Evolutionary conservation across 75 land plant species (phyloP).

Genomic region (Pinus albicaulis): DNA sequence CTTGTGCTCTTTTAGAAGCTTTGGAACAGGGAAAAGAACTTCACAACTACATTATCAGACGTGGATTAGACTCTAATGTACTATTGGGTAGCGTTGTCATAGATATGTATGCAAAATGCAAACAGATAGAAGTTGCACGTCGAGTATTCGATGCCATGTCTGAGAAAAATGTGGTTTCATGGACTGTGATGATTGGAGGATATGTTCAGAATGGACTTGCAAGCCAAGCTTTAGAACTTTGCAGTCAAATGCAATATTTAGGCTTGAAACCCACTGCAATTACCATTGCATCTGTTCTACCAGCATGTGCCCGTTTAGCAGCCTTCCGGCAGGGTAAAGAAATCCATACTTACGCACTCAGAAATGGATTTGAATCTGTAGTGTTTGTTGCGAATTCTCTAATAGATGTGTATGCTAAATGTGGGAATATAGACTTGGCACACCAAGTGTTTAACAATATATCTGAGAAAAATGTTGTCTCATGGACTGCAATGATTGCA

Average conservation of each 20-base stretch:
- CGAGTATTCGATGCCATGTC: slow-evolving; percentile 26
- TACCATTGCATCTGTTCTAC: slow-evolving; percentile 13
- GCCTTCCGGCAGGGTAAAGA: slow-evolving; percentile 16
- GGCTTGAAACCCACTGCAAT: slow-evolving; percentile 13
- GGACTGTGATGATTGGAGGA: slow-evolving; percentile 17
- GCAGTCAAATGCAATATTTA: slow-evolving; percentile 29
- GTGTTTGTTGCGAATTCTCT: slow-evolving; percentile 20
- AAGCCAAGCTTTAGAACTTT: slow-evolving; percentile 18
- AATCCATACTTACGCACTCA: slow-evolving; percentile 15
- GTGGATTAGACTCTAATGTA: slow-evolving; percentile 36
- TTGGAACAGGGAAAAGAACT: slow-evolving; percentile 36
- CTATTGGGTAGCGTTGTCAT: slow-evolving; percentile 58
- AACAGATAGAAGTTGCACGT: slow-evolving; percentile 16
- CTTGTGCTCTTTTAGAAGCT: slow-evolving; percentile 35
- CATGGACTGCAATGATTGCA: slow-evolving; percentile 74
- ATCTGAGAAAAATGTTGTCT: slow-evolving; percentile 35
- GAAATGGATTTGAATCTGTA: slow-evolving; percentile 8
- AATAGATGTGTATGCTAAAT: slow-evolving; percentile 28
- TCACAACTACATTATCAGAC: slow-evolving; percentile 40
- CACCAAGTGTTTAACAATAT: slow-evolving; percentile 28
- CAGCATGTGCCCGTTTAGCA: slow-evolving; percentile 16
- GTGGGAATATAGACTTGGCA: slow-evolving; percentile 22
- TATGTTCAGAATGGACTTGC: slow-evolving; percentile 15
- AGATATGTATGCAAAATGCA: slow-evolving; percentile 59
- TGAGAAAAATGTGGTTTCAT: slow-evolving; percentile 13